Evolutionary conservation across 2,329 filamentous ascomycete species (phyloP).

Genomic region (Aureobasidium namibiae): DNA sequence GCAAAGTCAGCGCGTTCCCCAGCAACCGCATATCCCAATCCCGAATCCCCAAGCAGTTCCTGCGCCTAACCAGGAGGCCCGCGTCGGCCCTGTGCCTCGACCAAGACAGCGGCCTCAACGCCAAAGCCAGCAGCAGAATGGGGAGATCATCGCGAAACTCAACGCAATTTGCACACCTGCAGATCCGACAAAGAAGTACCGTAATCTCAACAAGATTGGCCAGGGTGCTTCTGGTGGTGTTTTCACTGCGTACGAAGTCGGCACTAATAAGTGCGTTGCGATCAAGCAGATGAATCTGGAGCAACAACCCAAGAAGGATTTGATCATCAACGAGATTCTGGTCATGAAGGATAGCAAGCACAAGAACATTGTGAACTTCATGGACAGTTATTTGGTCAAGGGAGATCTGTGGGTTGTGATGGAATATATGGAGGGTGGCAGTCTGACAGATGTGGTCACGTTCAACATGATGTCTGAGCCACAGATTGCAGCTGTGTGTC

Average conservation of each 20-base stretch:
- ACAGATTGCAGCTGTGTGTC: conserved; percentile 91
- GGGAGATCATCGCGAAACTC: conserved; percentile 75
- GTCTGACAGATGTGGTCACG: conserved; percentile 93
- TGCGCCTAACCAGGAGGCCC: conserved; percentile 38
- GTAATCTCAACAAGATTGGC: conserved; percentile 85
- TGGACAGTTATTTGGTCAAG: conserved; percentile 85
- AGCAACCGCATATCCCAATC: conserved; percentile 36
- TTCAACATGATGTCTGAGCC: conserved; percentile 99
- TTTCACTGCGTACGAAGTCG: conserved; percentile 79
- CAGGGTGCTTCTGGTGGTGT: conserved; percentile 96
- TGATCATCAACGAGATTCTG: conserved; percentile 98
- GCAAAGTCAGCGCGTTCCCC: conserved; percentile 56
- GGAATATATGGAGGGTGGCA: conserved; percentile 99
- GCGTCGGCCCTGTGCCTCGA: conserved; percentile 51
- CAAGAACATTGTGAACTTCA: conserved; percentile 98
- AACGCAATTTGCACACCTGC: conserved; percentile 85
- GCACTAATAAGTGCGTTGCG: conserved; percentile 79
- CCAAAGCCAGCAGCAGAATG: conserved; percentile 58
- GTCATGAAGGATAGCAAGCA: conserved; percentile 99
- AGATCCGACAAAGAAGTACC: conserved; percentile 82
- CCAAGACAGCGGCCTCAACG: conserved; percentile 64
- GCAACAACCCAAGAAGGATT: conserved; percentile 95
- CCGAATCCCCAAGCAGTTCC: conserved; percentile 38
- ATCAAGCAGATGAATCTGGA: conserved; percentile 99
- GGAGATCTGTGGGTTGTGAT: conserved; percentile 98